Base-by-base conservation (phyloP, 2,329 filamentous ascomycete genomes). In the Diaporthe sp. region DNA sequence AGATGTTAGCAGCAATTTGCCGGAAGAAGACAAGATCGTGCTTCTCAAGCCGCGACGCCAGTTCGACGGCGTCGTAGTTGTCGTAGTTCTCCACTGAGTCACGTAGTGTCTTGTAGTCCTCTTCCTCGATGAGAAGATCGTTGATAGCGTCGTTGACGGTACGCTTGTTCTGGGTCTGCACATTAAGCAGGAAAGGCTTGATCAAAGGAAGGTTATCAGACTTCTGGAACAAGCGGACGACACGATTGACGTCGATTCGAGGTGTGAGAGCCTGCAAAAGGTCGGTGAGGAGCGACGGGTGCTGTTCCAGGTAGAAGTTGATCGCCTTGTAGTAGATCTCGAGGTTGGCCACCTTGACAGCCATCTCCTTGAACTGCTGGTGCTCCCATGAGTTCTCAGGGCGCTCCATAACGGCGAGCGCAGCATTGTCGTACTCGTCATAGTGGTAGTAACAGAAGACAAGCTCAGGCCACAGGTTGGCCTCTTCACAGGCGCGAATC, bases 11-110 rank as follows among this genome's bases (percentile, higher is more conserved):
- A 6, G 97, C 97, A 82, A 99, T 98, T 86, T 99, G 97, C 82
- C 97, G 94, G 94, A 99, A 99, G 90, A 99, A 99, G 78, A 99
- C 96, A 67, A 99, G 88, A 75, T 99, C 97, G 83, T 99, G 97
- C 88, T 97, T 97, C 91, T 99, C 97, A 15, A 99, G 90, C 74
- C 97, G 94, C 83, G 94, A 91, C 2, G 97, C 97, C 76, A 99
- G 91, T 37, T 97, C 96, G 62, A 98, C 94, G 3, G 96, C 94
- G 84, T 99, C 97, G 83, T 98, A 99, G 87, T 99, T 99, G 89
- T 99, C 97, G 85, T 98, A 98, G 87, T 98, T 98, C 87, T 98
- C 95, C 15, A 98, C 96, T 2, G 97, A 99, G 85, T 99, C 97
- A 72, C 95, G 94, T 39, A 99, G 90, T 22, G 96, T 98, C 92